A percentile compares a stretch with the other conserved stretches of the same genome.
These are phyloP conservation scores for Colletotrichum plurivorum DNA, from an alignment of 2,329 filamentous ascomycete genomes.

Conservation along the genomic window DNA sequence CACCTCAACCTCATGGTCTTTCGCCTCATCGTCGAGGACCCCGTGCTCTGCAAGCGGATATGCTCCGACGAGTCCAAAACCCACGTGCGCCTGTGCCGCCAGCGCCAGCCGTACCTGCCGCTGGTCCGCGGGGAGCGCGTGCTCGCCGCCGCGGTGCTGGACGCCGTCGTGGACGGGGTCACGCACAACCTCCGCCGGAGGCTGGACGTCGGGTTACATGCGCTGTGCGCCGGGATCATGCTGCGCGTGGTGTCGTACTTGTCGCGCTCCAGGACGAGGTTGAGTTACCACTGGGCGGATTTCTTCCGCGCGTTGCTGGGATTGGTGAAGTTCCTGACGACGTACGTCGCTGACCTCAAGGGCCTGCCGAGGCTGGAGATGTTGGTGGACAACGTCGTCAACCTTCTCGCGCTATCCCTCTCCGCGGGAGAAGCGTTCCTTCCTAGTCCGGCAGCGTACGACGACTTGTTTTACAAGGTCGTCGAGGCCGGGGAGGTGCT, in stretches of 20 bases:
- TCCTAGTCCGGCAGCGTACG: slow-evolving; percentile 88
- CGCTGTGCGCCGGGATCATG: slow-evolving; percentile 84
- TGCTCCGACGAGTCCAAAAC: slow-evolving; percentile 84
- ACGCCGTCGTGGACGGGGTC: slow-evolving; percentile 90
- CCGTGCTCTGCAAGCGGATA: slow-evolving; percentile 83
- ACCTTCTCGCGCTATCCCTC: slow-evolving; percentile 86
- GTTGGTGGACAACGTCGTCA: slow-evolving; percentile 83
- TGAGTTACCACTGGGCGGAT: slow-evolving; percentile 95
- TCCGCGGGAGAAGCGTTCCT: slow-evolving; percentile 92
- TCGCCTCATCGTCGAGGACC: slow-evolving; percentile 89
- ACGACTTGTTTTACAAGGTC: slow-evolving; percentile 98
- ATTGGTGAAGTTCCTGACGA: slow-evolving; percentile 90
- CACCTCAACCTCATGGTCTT: slow-evolving; percentile 89
- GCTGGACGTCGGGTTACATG: slow-evolving; percentile 88
- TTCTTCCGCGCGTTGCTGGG: slow-evolving; percentile 91
- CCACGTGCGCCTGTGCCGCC: slow-evolving; percentile 86
- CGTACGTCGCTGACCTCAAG: slow-evolving; percentile 85
- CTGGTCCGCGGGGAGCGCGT: slow-evolving; percentile 79
- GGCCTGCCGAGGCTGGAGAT: slow-evolving; percentile 77
- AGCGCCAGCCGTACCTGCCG: slow-evolving; percentile 88
- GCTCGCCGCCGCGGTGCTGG: slow-evolving; percentile 82
- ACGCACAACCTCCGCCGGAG: slow-evolving; percentile 93
- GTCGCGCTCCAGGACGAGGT: slow-evolving; percentile 83
- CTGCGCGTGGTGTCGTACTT: slow-evolving; percentile 88
- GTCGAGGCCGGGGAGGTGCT: slow-evolving; percentile 91